Evolutionary conservation across 176 grass and related monocot species (phyloP), one percentile per base, ranked within the genome.

Genomic region (Avena eriantha): DNA sequence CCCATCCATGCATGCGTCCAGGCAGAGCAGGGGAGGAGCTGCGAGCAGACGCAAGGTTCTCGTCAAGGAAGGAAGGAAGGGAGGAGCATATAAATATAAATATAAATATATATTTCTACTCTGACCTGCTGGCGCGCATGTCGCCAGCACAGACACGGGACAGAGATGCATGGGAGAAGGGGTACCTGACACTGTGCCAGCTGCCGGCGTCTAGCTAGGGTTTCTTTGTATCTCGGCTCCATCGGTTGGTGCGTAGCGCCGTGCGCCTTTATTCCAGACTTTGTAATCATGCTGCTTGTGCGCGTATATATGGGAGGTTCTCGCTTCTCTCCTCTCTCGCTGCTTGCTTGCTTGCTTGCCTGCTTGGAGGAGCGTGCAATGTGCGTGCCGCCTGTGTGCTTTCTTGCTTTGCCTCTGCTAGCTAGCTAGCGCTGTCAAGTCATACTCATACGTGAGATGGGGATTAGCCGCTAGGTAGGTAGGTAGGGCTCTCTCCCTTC

Each of bases 141-240:
- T 58, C 63, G 33, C 22, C 63, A 39, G 6, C 0, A 39, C 36
- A 39, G 36, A 39, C 36, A 39, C 36, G 36, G 39, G 39, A 41
- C 39, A 5, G 39, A 41, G 39, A 41, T n/a, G n/a, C n/a, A n/a
- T 41, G 39, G 39, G 39, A 41, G 39, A 17, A 18, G 17, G 13
- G 47, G 23, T 75, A 75, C 86, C 92, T 93, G 89, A 91, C 86
- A 84, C 89, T 73, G 89, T 91, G 85, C 85, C 88, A 88, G 83
- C 92, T 91, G 88, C 18, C 51, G 69, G n/a, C n/a, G n/a, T n/a
- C n/a, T n/a, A 74, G 69, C 84, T 92, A 92, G 85, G 92, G 90
- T 88, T 92, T 86, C 5, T 8, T n/a, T n/a, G n/a, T 47, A 8
- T 31, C 46, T 50, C 22, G 72, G 72, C 50, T 53, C 7, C 17